Evolutionary conservation across 345 rosid species (phyloP).

Genomic region (Populus pruinosa): DNA sequence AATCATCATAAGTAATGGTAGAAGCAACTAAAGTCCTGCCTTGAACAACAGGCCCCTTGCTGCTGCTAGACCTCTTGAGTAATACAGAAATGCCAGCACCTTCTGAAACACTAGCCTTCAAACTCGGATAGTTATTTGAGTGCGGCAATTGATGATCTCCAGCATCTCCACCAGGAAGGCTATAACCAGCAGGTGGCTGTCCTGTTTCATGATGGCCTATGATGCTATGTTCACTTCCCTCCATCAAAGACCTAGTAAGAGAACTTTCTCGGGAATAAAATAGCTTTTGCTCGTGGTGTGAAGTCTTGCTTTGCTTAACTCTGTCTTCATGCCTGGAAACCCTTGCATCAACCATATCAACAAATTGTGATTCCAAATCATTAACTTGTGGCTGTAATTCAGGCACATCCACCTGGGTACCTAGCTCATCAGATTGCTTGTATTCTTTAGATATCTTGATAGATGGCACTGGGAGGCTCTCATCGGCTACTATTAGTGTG

Average conservation of each 20-base stretch:
- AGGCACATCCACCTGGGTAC: constrained; percentile 16
- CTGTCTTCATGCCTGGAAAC: constrained; percentile 33
- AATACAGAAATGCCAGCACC: constrained; percentile 63
- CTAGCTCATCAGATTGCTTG: constrained; percentile 28
- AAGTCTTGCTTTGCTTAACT: constrained; percentile 26
- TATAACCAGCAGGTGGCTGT: constrained; percentile 35
- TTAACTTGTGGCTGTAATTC: constrained; percentile 29
- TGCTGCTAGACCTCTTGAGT: constrained; percentile 76
- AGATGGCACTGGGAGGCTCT: constrained; percentile 25
- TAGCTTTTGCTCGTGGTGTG: constrained; percentile 30
- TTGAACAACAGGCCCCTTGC: constrained; percentile 61
- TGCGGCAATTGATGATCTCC: constrained; percentile 33
- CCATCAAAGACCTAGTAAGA: constrained; percentile 27
- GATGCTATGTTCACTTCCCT: constrained; percentile 37
- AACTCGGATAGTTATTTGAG: constrained; percentile 26
- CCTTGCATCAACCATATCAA: constrained; percentile 25
- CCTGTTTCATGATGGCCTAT: constrained; percentile 34
- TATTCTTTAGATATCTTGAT: constrained; percentile 30
- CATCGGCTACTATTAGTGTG: constrained; percentile 25
- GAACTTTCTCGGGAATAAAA: constrained; percentile 34
- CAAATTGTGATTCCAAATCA: constrained; percentile 5
- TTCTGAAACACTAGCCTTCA: constrained; percentile 41
- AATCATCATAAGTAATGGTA: constrained; percentile 59
- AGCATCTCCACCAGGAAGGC: constrained; percentile 27
- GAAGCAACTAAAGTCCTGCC: constrained; percentile 63